Evolutionary conservation across 768 basidiomycete genomes (phyloP).

Genomic region (Boletus subparvulus): DNA sequence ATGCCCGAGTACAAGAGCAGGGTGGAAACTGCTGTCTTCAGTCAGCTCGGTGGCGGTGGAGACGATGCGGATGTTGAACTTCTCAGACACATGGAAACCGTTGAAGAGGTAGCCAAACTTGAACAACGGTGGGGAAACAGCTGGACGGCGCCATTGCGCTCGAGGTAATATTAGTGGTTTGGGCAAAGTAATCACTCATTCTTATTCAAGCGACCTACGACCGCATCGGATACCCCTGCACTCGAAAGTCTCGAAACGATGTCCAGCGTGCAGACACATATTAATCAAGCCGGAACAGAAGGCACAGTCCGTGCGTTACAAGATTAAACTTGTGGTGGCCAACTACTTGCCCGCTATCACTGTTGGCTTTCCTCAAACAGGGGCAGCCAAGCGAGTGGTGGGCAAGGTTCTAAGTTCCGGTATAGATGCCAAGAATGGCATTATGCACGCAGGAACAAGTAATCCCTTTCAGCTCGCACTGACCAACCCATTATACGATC

Average conservation of each 20-base stretch:
- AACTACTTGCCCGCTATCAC: conserved; percentile 91
- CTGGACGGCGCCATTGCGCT: conserved; percentile 68
- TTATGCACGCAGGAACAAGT: conserved; percentile 70
- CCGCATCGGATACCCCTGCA: conserved; percentile 91
- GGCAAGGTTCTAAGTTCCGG: conserved; percentile 38
- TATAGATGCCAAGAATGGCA: conserved; percentile 37
- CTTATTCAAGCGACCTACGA: conserved; percentile 62
- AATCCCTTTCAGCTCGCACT: conserved; percentile 89
- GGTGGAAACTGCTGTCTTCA: conserved; percentile 59
- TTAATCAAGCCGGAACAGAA: conserved; percentile 99
- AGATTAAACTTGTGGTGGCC: conserved; percentile 95
- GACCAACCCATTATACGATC: conserved; percentile 95
- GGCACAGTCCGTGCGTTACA: conserved; percentile 89
- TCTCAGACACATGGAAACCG: conserved; percentile 59
- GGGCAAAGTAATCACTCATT: not conserved
- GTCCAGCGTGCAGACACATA: conserved; percentile 91
- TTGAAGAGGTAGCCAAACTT: conserved; percentile 63
- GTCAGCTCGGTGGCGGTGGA: conserved; percentile 53
- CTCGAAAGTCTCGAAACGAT: conserved; percentile 94
- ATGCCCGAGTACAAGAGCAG: conserved; percentile 75
- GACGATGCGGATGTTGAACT: conserved; percentile 72
- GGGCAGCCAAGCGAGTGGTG: conserved; percentile 36
- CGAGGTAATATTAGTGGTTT: conserved; percentile 43
- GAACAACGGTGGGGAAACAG: conserved; percentile 82
- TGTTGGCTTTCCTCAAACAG: conserved; percentile 62